phyloP scores from a whole-genome alignment of 139 green algal genomes.

The Picochlorum sp. region DNA sequence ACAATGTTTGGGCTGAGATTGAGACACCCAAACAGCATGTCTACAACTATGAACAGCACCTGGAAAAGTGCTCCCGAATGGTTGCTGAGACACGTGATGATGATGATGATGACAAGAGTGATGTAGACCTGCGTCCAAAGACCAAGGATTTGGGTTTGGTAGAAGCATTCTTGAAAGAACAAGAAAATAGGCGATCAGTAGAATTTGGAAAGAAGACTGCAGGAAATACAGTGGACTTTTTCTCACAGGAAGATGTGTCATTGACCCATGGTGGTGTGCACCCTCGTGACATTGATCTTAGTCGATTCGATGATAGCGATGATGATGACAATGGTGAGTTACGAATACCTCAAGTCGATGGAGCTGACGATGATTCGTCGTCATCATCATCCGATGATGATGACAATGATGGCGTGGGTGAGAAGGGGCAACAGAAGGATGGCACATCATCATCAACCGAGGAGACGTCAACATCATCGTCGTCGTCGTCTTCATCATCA shows the following conservation, averaged over 20 bases:
- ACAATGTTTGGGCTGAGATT: not conserved
- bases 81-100: no score
- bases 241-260: not conserved
- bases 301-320: constrained; percentile 22
- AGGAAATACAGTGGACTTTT: constrained; percentile 3
- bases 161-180: no score
- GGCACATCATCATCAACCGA: no score
- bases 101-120: no score
- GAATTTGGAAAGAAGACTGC: no score
- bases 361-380: constrained; percentile 10
- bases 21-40: constrained; percentile 1
- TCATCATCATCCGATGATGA: not conserved
- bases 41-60: not conserved
- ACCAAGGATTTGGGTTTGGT: no score
- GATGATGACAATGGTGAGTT: constrained; percentile 2
- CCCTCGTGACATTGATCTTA: constrained; percentile 1
- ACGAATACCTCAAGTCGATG: constrained; percentile 26
- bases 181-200: no score
- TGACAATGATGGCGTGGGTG: not conserved
- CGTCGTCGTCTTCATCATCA: no score
- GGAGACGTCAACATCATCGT: no score
- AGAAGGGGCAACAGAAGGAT: no score
- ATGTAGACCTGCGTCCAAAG: no score
- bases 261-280: not conserved
- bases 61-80: not conserved